These are phyloP conservation scores for Euphorbia tirucalli DNA, from an alignment of 345 rosid species.

Conservation along the genomic window DNA sequence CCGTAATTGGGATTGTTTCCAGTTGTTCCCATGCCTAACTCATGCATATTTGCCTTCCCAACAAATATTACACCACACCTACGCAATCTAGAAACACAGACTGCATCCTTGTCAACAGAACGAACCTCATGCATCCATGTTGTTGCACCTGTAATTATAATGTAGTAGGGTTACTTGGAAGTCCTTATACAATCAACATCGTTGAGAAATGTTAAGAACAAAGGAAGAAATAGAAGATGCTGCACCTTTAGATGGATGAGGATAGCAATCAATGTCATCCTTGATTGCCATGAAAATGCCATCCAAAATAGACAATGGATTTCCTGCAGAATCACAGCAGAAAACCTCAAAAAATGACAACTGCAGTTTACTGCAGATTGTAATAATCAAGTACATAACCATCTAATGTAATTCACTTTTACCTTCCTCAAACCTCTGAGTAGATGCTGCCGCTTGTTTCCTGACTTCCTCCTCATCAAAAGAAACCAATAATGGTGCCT, in stretches of 20 bases:
- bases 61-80: conserved; percentile 74
- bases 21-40: conserved; percentile 91
- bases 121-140: conserved; percentile 84
- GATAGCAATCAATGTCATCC: conserved; percentile 85
- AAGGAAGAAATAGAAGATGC: background rate
- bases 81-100: conserved; percentile 66
- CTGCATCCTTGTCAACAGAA: conserved; percentile 59
- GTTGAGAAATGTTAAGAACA: background rate
- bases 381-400: background rate
- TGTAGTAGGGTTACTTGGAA: background rate
- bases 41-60: conserved; percentile 95
- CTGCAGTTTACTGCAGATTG: conserved; percentile 3
- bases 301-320: conserved; percentile 69
- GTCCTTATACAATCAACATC: conserved; percentile 1
- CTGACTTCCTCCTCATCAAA: conserved; percentile 59
- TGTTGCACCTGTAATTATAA: conserved; percentile 59
- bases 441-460: conserved; percentile 80
- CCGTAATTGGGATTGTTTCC: conserved; percentile 92
- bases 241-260: conserved; percentile 65
- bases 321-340: conserved; percentile 48
- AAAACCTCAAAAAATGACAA: conserved; percentile 2
- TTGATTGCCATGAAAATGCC: conserved; percentile 85
- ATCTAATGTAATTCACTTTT: conserved; percentile 5
- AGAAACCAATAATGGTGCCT: conserved; percentile 57
- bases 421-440: conserved; percentile 81